These are phyloP conservation scores for Claviceps sp. DNA, from an alignment of 2,329 filamentous ascomycete species.

Conservation along the genomic window DNA sequence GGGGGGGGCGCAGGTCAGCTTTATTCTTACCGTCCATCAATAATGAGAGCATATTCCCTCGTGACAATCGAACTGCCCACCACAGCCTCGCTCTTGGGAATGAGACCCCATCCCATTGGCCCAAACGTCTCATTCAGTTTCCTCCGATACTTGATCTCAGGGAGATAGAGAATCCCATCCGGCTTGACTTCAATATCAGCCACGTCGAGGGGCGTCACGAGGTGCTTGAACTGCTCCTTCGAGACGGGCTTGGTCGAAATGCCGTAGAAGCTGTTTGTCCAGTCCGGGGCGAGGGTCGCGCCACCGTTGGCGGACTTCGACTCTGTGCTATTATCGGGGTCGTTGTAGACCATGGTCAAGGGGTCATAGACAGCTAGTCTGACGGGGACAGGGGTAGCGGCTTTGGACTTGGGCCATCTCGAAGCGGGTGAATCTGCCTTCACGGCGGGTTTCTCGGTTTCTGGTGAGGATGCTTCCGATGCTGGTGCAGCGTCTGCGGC, in stretches of 20 bases:
- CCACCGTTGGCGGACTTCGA: neutral
- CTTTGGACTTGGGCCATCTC: slow-evolving; percentile 2
- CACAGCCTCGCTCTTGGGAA: slow-evolving; percentile 72
- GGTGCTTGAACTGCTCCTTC: slow-evolving; percentile 51
- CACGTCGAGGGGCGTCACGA: slow-evolving; percentile 52
- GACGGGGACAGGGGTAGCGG: neutral
- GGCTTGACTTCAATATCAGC: slow-evolving; percentile 93
- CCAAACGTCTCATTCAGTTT: slow-evolving; percentile 87
- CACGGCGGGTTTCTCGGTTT: neutral
- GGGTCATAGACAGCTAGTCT: slow-evolving; percentile 7
- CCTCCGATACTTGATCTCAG: slow-evolving; percentile 93
- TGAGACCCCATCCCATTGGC: slow-evolving; percentile 89
- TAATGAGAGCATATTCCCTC: slow-evolving; percentile 84
- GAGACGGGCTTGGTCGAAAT: slow-evolving; percentile 59
- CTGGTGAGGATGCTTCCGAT: neutral
- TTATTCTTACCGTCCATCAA: slow-evolving; percentile 60
- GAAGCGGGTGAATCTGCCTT: neutral
- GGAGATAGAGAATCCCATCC: slow-evolving; percentile 89
- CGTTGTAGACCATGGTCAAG: slow-evolving; percentile 8
- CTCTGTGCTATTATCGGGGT: too few species aligned
- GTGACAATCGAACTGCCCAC: slow-evolving; percentile 73
- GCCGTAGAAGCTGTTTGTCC: slow-evolving; percentile 73
- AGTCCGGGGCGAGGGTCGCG: slow-evolving; percentile 38
- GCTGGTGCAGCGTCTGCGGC: slow-evolving; percentile 11
- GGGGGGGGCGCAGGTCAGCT: too few species aligned